Evolutionary conservation across 768 basidiomycete species (phyloP), one percentile per base, ranked within the genome.

Genomic region (Boletus coccyginus): DNA sequence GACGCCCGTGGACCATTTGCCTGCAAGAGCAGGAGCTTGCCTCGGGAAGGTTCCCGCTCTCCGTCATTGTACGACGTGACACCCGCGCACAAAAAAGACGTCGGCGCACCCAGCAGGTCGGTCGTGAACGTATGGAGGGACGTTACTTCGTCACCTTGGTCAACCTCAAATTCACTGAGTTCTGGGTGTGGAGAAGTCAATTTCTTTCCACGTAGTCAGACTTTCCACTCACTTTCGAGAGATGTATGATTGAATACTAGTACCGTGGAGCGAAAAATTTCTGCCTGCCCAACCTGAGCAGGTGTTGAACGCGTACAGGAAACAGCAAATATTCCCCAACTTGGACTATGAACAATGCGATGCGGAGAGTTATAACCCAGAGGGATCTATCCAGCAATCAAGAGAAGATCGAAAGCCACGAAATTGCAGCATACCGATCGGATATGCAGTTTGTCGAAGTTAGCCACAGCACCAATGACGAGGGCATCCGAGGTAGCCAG

Each of bases 361-460:
- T 80, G 79, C 2, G 94, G 94, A 63, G 82, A 83, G 53, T 91
- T 84, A 29, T 81, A 74, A 3, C 91, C 92, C 12, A 94, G 73
- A 27, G 83, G 77, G 31, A 91, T 74, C 92, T 93, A 62, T 40
- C 45, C 17, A 33, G 32, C 27, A 21, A 36, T 56, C 43, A 48
- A 49, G 53, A 46, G 19, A 45, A 41, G 12, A 44, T 21, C 29
- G 4, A 49, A 12, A 8, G 31, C 46, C 40, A 33, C 31, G 31
- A 40, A 38, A 36, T 5, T 27, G 12, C 13, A 33, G 59, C 81
- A 59, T 68, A 92, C 92, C 36, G 90, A 82, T 53, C 86, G 84
- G 45, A 95, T 84, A 62, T 95, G 89, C 69, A 94, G 78, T 69
- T 90, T 90, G 59, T 90, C 83, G 12, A 92, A 74, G 57, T 87